phyloP scores from a whole-genome alignment of 2,329 filamentous ascomycete genomes.

The Microascus cirrosus region DNA sequence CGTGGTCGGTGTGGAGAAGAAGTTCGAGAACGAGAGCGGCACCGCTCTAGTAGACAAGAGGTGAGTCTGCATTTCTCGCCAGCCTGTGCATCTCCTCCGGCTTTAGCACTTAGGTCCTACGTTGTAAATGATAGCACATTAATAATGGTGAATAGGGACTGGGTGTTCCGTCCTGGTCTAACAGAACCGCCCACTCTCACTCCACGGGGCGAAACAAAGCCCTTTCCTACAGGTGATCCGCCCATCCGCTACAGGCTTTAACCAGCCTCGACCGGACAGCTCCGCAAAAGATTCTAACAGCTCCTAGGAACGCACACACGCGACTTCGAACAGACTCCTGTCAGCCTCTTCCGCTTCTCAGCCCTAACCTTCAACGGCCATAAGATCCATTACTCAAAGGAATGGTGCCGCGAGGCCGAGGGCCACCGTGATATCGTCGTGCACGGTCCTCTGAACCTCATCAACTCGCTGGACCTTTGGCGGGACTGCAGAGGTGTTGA shows the following conservation, averaged over 20 bases:
- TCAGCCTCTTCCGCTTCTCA: slow-evolving; percentile 66
- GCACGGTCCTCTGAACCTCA: slow-evolving; percentile 69
- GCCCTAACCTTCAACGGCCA: slow-evolving; percentile 81
- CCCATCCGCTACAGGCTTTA: background rate
- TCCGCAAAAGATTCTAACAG: background rate
- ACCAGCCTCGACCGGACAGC: background rate
- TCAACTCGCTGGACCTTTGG: slow-evolving; percentile 60
- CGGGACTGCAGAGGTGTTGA: slow-evolving; percentile 31
- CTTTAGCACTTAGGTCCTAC: no score
- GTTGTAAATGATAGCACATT: background rate
- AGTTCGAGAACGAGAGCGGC: slow-evolving; percentile 24
- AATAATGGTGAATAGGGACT: slow-evolving; percentile 16
- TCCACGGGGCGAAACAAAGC: background rate
- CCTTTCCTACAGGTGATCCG: background rate
- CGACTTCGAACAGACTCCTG: slow-evolving; percentile 15
- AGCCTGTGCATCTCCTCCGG: no score
- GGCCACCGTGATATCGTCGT: slow-evolving; percentile 63
- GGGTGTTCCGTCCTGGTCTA: slow-evolving; percentile 29
- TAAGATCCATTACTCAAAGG: slow-evolving; percentile 68
- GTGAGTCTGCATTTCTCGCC: slow-evolving; percentile 17
- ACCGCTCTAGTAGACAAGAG: slow-evolving; percentile 39
- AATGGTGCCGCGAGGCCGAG: slow-evolving; percentile 54
- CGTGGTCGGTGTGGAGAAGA: slow-evolving; percentile 52
- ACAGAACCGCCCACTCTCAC: background rate
- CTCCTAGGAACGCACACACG: background rate